phyloP scores from a whole-genome alignment of 306 rosid genomes.

The Fragaria ananassa region DNA sequence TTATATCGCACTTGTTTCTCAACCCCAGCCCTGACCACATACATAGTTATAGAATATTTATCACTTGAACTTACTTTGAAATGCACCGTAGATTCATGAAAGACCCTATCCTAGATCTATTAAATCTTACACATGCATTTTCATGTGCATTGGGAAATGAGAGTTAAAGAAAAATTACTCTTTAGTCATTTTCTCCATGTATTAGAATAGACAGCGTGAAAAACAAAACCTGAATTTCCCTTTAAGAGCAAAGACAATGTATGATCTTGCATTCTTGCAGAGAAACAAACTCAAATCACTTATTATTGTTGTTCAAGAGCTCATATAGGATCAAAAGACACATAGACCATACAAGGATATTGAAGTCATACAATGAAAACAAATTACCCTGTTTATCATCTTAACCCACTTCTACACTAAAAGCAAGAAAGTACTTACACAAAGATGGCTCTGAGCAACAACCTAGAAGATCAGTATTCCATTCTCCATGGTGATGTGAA shows the following conservation, averaged over 20 bases:
- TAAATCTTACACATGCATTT: neutral
- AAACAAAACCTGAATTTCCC: neutral
- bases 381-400: no score
- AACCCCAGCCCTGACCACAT: slow-evolving; percentile 17
- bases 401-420: slow-evolving; percentile 13
- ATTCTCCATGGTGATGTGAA: slow-evolving; percentile 62
- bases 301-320: no score
- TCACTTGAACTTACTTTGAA: slow-evolving; percentile 3
- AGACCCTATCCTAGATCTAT: neutral
- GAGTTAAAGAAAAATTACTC: neutral
- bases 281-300: no score
- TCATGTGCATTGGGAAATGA: neutral
- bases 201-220: neutral
- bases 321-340: no score
- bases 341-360: no score
- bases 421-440: slow-evolving; percentile 55
- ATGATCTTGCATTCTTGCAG: neutral
- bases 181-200: neutral
- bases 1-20: slow-evolving; percentile 5
- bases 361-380: no score
- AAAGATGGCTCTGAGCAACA: slow-evolving; percentile 91
- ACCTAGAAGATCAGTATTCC: slow-evolving; percentile 93
- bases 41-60: neutral
- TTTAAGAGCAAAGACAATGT: neutral
- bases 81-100: neutral